phyloP scores from a whole-genome alignment of 441 rosid species.

The Pelargonium fulgidum region DNA sequence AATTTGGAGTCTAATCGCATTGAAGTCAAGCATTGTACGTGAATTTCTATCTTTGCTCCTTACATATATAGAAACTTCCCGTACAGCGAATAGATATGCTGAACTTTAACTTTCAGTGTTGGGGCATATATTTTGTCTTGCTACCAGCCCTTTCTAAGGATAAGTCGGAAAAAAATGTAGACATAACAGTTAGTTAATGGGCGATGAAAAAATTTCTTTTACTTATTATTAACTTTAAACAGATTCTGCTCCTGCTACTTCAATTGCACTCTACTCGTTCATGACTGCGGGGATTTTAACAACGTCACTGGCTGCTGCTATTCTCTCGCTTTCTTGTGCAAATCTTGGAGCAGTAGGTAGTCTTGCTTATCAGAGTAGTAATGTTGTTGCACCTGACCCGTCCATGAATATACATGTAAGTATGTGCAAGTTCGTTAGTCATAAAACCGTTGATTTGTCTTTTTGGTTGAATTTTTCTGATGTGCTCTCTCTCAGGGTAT shows the following conservation, averaged over 20 bases:
- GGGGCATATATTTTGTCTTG: too few relatives aligned
- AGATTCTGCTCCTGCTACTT: slow-evolving; percentile 41
- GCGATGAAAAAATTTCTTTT: neutral
- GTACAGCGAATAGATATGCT: neutral
- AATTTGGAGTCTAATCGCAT: slow-evolving; percentile 42
- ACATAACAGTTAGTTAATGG: too few relatives aligned
- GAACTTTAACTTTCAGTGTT: neutral
- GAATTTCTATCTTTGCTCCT: neutral
- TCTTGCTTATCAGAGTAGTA: slow-evolving; percentile 16
- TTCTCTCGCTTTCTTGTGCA: slow-evolving; percentile 38
- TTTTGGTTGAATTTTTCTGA: neutral
- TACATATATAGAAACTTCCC: neutral
- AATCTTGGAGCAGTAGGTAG: slow-evolving; percentile 36
- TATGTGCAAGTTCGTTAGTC: neutral
- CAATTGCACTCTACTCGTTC: slow-evolving; percentile 43
- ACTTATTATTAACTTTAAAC: slow-evolving; percentile 16
- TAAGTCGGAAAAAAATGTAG: too few relatives aligned
- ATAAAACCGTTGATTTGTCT: slow-evolving; percentile 4
- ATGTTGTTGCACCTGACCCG: slow-evolving; percentile 28
- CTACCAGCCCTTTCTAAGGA: too few relatives aligned
- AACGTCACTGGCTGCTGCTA: slow-evolving; percentile 41
- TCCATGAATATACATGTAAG: slow-evolving; percentile 44
- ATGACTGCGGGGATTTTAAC: slow-evolving; percentile 44
- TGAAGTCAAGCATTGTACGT: slow-evolving; percentile 40
- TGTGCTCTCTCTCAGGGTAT: slow-evolving; percentile 35